These are phyloP conservation scores for Astrothelium macrocarpum DNA, from an alignment of 495 filamentous ascomycete genomes.

Conservation along the genomic window DNA sequence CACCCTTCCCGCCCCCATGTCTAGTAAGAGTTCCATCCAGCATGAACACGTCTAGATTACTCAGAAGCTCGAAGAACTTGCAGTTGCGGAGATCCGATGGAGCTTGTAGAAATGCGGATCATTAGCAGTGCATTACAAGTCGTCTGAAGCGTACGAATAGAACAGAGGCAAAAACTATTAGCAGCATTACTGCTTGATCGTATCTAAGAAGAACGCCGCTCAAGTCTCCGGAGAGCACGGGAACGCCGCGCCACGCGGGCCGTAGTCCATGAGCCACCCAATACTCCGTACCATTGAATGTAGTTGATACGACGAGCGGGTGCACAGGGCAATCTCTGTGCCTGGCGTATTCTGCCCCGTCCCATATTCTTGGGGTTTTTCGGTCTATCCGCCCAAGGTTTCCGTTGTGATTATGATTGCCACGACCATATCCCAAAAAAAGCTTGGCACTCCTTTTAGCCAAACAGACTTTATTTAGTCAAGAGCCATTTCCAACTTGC, in stretches of 20 bases:
- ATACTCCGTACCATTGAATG: background rate
- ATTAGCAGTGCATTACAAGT: background rate
- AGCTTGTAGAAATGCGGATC: background rate
- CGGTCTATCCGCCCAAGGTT: background rate
- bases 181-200: background rate
- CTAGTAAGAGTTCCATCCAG: background rate
- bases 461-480: background rate
- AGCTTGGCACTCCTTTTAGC: background rate
- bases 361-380: background rate
- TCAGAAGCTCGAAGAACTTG: background rate
- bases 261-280: background rate
- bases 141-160: background rate
- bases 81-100: background rate
- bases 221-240: background rate
- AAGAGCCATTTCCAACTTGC: background rate
- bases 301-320: background rate
- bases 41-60: background rate
- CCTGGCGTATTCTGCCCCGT: too few relatives aligned
- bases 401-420: background rate
- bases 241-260: background rate
- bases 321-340: background rate
- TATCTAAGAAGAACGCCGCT: background rate
- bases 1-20: too few relatives aligned
- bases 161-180: background rate
- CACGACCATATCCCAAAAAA: background rate